A percentile compares a stretch with the other conserved stretches of the same genome.
These are phyloP conservation scores for Beauveria asiatica DNA, from an alignment of 2,329 filamentous ascomycete genomes.

Conservation along the genomic window DNA sequence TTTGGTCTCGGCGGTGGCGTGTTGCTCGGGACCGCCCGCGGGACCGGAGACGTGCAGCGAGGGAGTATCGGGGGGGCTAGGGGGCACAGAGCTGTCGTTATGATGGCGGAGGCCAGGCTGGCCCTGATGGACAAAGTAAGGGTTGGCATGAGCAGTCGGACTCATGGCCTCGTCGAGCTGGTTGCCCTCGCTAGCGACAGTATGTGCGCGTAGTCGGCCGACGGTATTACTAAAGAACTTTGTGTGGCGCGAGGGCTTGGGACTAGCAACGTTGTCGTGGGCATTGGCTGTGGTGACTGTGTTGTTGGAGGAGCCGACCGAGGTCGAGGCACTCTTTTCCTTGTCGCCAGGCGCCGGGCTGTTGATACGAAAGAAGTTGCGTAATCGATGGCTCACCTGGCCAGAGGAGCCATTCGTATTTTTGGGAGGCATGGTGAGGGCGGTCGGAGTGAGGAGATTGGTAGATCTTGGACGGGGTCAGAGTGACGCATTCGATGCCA, in stretches of 20 bases:
- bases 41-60: constrained; percentile 64
- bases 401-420: constrained; percentile 39
- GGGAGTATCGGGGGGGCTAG: constrained; percentile 86
- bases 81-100: constrained; percentile 86
- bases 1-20: constrained; percentile 71
- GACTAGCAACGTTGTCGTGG: constrained; percentile 16
- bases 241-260: constrained; percentile 70
- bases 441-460: constrained; percentile 11
- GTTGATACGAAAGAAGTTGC: constrained; percentile 65
- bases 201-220: constrained; percentile 79
- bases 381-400: constrained; percentile 60
- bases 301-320: constrained; percentile 7
- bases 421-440: constrained; percentile 43
- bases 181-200: constrained; percentile 88
- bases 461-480: constrained; percentile 6
- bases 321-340: constrained; percentile 54
- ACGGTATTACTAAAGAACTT: constrained; percentile 82
- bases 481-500: constrained; percentile 3
- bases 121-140: constrained; percentile 95
- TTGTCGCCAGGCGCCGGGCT: constrained; percentile 31
- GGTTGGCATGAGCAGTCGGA: constrained; percentile 89
- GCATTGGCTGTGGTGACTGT: constrained; percentile 10
- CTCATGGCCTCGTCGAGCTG: constrained; percentile 80
- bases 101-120: constrained; percentile 88
- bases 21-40: constrained; percentile 53